These are phyloP conservation scores for Glycine latifolia DNA, from an alignment of 306 rosid genomes.

Conservation along the genomic window DNA sequence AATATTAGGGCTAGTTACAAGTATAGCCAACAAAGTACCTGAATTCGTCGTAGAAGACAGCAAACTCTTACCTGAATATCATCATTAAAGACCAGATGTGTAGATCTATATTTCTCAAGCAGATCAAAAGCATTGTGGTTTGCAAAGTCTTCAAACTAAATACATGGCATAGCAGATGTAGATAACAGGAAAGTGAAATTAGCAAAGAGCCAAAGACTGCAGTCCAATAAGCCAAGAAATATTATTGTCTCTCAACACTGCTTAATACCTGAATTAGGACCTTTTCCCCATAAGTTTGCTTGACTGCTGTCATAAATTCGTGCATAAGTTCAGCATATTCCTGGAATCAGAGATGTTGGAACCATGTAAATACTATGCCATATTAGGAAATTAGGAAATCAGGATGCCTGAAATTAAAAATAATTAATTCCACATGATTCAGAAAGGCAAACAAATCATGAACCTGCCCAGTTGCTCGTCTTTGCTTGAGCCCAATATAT, in stretches of 20 bases:
- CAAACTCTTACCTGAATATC: constrained; percentile 81
- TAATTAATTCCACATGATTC: constrained; percentile 25
- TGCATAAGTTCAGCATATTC: constrained; percentile 90
- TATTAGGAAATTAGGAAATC: neutral
- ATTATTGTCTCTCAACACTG: constrained; percentile 18
- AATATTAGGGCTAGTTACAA: constrained; percentile 28
- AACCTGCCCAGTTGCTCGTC: constrained; percentile 97
- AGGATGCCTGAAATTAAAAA: constrained; percentile 6
- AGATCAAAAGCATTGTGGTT: constrained; percentile 99
- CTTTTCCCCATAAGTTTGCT: constrained; percentile 91
- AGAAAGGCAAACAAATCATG: constrained; percentile 22
- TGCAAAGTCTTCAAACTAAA: constrained; percentile 97
- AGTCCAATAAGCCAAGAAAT: constrained; percentile 33
- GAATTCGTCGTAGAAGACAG: neutral
- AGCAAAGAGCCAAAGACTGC: neutral
- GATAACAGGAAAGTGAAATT: constrained; percentile 31
- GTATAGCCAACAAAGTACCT: neutral
- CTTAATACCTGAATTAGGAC: constrained; percentile 85
- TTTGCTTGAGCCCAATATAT: constrained; percentile 96
- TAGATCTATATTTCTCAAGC: constrained; percentile 83
- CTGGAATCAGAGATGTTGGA: constrained; percentile 48
- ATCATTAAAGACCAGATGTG: constrained; percentile 95
- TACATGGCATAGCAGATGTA: constrained; percentile 35
- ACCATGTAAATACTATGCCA: constrained; percentile 33
- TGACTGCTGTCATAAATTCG: constrained; percentile 93